phyloP scores from a whole-genome alignment of 1,284 basidiomycete species.

The Moesziomyces sp. region DNA sequence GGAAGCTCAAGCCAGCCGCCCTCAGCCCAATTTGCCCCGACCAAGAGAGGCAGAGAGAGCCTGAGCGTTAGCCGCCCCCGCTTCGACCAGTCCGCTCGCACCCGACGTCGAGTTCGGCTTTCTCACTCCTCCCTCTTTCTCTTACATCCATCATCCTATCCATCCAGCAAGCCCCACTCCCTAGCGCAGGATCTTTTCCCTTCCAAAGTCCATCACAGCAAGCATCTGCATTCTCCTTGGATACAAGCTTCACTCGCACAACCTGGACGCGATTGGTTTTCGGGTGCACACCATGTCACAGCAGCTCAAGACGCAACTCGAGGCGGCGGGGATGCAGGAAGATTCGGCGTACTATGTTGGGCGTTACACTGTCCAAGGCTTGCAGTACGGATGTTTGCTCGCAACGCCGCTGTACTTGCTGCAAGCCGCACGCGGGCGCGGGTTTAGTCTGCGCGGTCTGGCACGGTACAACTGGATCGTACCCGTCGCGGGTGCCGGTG shows the following conservation, averaged over 20 bases:
- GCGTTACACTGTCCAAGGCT: conserved; percentile 40
- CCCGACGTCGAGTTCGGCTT: background rate
- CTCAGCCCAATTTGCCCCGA: too few species aligned
- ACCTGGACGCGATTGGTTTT: too few species aligned
- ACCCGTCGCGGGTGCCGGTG: conserved; percentile 42
- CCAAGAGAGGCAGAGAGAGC: too few species aligned
- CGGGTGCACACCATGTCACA: conserved; percentile 18
- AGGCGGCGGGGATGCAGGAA: conserved; percentile 34
- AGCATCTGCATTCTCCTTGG: background rate
- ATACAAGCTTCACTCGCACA: too few species aligned
- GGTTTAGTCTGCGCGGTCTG: conserved; percentile 49
- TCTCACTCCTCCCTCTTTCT: background rate
- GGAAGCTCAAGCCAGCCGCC: too few species aligned
- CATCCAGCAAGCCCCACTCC: too few species aligned
- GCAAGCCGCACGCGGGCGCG: conserved; percentile 39
- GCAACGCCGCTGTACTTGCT: conserved; percentile 60
- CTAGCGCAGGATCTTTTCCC: too few species aligned
- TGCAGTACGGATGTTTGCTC: conserved; percentile 55
- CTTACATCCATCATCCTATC: background rate
- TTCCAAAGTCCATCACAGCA: background rate
- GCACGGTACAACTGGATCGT: conserved; percentile 60
- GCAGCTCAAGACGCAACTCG: conserved; percentile 26
- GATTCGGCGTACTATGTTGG: conserved; percentile 52
- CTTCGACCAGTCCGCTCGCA: background rate
- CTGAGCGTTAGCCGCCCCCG: too few species aligned